Evolutionary conservation across 2,329 filamentous ascomycete genomes (phyloP).

Genomic region (Celoporthe dispersa): DNA sequence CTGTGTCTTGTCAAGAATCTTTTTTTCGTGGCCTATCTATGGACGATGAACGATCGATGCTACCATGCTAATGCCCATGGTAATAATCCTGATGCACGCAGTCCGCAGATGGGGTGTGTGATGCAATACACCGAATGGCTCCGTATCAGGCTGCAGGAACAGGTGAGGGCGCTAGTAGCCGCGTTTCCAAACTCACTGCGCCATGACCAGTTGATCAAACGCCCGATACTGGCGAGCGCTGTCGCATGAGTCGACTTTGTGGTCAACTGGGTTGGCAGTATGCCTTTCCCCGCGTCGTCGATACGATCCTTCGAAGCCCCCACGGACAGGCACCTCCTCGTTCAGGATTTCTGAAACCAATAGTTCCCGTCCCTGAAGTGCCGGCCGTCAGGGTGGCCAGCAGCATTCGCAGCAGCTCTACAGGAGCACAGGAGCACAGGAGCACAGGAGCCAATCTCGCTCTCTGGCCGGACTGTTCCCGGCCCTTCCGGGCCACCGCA

Average conservation of each 20-base stretch:
- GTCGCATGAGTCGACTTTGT: not conserved
- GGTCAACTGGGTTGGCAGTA: not conserved
- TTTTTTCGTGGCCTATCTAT: not conserved
- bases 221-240: not conserved
- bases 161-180: not conserved
- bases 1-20: not conserved
- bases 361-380: constrained; percentile 4
- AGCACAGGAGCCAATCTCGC: not conserved
- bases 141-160: not conserved
- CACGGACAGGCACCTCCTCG: not conserved
- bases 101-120: not conserved
- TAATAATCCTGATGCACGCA: not conserved
- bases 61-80: not conserved
- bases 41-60: not conserved
- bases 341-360: constrained; percentile 1
- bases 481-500: not conserved
- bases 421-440: not conserved
- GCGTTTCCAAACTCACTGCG: not conserved
- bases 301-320: not conserved
- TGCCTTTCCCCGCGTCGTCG: constrained; percentile 6
- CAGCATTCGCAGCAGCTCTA: constrained; percentile 3
- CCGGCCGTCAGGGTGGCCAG: not conserved
- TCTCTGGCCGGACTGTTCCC: not conserved
- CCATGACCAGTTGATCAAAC: not conserved
- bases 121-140: not conserved